Conservation (phyloP, 2,329 filamentous ascomycete genomes). For the Ambrosiella xylebori region DNA sequence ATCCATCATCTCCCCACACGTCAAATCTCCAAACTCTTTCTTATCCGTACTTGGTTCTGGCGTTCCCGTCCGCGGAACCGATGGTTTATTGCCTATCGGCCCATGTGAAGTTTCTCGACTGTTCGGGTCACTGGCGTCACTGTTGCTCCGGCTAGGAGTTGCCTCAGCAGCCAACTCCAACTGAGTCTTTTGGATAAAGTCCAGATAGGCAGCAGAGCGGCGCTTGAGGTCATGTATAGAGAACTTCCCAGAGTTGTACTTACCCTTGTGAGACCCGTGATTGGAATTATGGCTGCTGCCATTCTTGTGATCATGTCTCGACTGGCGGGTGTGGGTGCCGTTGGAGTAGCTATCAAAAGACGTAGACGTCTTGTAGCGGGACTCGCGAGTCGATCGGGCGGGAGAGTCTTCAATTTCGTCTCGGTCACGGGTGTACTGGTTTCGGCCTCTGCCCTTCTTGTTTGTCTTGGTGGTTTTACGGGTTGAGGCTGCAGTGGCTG, state of each 20-base stretch:
- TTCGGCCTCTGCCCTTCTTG: constrained; percentile 54
- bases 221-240: constrained; percentile 81
- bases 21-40: constrained; percentile 56
- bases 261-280: constrained; percentile 31
- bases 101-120: constrained; percentile 22
- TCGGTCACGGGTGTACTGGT: constrained; percentile 67
- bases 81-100: neutral
- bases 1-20: constrained; percentile 82
- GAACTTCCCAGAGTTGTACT: constrained; percentile 46
- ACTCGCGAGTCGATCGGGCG: constrained; percentile 34
- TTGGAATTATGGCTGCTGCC: constrained; percentile 18
- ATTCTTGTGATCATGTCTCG: constrained; percentile 20
- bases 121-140: constrained; percentile 20
- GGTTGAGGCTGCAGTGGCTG: constrained; percentile 23
- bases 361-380: constrained; percentile 6
- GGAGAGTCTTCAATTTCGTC: constrained; percentile 44
- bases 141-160: constrained; percentile 19
- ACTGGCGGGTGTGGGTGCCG: constrained; percentile 5
- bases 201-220: constrained; percentile 66
- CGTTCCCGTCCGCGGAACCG: neutral
- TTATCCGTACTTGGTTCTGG: constrained; percentile 7
- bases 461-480: constrained; percentile 46
- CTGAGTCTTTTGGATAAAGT: constrained; percentile 80
- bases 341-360: constrained; percentile 1
- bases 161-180: constrained; percentile 61